Conservation (phyloP, 2,329 filamentous ascomycete species). For the Orbilia oligospora region DNA sequence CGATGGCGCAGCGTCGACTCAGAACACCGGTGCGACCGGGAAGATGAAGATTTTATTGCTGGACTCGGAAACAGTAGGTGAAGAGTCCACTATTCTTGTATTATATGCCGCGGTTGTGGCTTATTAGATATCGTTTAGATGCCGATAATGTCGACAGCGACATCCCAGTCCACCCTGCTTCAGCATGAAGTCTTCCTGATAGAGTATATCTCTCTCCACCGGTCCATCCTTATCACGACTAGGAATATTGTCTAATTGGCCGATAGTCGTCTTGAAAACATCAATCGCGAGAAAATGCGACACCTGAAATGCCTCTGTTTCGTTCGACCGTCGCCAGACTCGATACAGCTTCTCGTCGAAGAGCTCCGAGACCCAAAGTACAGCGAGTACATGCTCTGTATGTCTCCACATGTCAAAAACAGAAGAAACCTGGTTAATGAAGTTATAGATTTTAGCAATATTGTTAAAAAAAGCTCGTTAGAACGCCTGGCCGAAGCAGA, state of each 20-base stretch:
- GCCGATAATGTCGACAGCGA: conserved; percentile 91
- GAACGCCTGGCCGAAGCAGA: conserved; percentile 96
- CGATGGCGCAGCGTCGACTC: conserved; percentile 75
- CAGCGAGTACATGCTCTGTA: conserved; percentile 92
- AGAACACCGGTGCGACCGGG: conserved; percentile 74
- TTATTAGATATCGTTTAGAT: conserved; percentile 75
- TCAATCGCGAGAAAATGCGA: conserved; percentile 94
- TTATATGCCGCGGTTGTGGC: conserved; percentile 2
- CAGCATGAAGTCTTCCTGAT: conserved; percentile 98
- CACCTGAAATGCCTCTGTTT: conserved; percentile 95
- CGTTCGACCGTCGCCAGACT: conserved; percentile 89
- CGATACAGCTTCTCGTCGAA: conserved; percentile 93
- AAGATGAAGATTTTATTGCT: conserved; percentile 99
- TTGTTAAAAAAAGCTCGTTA: conserved; percentile 94
- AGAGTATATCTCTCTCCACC: conserved; percentile 71
- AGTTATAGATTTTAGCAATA: conserved; percentile 85
- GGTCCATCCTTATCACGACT: not conserved
- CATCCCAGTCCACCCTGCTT: conserved; percentile 92
- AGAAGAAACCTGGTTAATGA: not conserved
- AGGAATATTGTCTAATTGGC: conserved; percentile 32
- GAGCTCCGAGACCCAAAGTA: conserved; percentile 97
- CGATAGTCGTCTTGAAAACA: conserved; percentile 82
- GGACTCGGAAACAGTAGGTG: conserved; percentile 85
- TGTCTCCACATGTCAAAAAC: conserved; percentile 46
- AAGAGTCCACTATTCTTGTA: conserved; percentile 17